Evolutionary conservation across 345 rosid genomes (phyloP), one percentile per base, ranked within the genome.

Genomic region (Anastatica hierochuntica): DNA sequence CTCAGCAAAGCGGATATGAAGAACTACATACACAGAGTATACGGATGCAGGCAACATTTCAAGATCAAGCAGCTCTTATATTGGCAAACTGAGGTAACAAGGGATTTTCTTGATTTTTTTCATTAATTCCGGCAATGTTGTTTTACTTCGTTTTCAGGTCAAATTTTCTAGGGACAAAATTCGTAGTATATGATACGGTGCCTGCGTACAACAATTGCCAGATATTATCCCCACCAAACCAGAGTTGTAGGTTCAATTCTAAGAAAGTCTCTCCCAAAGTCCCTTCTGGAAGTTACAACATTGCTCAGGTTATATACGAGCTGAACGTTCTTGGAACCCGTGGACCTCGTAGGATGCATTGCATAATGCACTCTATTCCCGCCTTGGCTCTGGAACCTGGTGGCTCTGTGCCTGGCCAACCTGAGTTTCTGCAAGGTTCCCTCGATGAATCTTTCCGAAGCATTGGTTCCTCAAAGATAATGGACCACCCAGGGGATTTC

Each of bases 281-380:
- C 65, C 94, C 94, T 0, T 76, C 77, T 0, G 94, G 97, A 26
- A 90, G 90, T 82, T 90, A 80, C 73, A 82, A 79, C 67, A 77
- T 86, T 31, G 85, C 95, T 0, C 88, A 83, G 53, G 90, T 90
- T 40, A 72, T 85, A 2, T 90, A 83, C 27, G 97, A 90, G 72
- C 81, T 90, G 37, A 90, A 90, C 37, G 94, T 90, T 58, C 82
- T 90, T 12, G 97, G 97, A 6, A 86, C 97, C 0, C 72, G 96
- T 30, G 97, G 97, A 14, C 97, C 97, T 1, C 84, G 97, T 34
- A 78, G 88, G 76, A 90, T 90, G 96, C 94, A 84, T 40, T 90
- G 97, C 39, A 68, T 55, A 3, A 84, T 90, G 97, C 72, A 81
- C 34, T 80, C 97, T 1, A 77, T 90, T 47, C 97, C 97, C 1